Percentiles rank a stretch among this genome's conserved stretches.
phyloP scores from a whole-genome alignment of 108 stramenopile species.

The Cylindrotheca closterium region DNA sequence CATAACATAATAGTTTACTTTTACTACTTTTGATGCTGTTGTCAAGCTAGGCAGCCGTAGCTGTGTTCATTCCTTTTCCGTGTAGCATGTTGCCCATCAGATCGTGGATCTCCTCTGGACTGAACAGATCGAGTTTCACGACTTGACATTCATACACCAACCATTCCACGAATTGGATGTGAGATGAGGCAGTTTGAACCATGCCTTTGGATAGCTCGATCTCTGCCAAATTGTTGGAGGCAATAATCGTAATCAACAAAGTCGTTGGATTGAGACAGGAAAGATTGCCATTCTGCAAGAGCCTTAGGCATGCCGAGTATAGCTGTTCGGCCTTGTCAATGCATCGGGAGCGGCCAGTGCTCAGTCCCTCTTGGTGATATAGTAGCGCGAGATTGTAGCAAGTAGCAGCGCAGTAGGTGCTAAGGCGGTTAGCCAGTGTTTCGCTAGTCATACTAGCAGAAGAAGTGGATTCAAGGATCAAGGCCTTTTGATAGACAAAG shows the following conservation, averaged over 20 bases:
- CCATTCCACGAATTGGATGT: too few species aligned
- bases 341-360: not conserved
- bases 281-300: not conserved
- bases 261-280: not conserved
- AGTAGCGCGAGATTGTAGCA: not conserved
- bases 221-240: not conserved
- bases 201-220: not conserved
- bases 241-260: not conserved
- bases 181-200: too few species aligned
- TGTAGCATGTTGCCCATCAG: not conserved
- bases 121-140: too few species aligned
- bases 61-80: not conserved
- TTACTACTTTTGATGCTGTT: too few species aligned
- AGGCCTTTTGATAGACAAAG: too few species aligned
- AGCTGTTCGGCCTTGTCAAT: not conserved
- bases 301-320: not conserved
- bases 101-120: not conserved
- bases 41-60: too few species aligned
- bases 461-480: too few species aligned
- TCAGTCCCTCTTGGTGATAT: not conserved
- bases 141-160: too few species aligned
- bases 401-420: not conserved
- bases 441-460: not conserved
- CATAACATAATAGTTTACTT: too few species aligned
- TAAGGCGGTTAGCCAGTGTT: not conserved